Evolutionary conservation across 139 green algal genomes (phyloP).

Genomic region (Mesotaenium endlicherianum): DNA sequence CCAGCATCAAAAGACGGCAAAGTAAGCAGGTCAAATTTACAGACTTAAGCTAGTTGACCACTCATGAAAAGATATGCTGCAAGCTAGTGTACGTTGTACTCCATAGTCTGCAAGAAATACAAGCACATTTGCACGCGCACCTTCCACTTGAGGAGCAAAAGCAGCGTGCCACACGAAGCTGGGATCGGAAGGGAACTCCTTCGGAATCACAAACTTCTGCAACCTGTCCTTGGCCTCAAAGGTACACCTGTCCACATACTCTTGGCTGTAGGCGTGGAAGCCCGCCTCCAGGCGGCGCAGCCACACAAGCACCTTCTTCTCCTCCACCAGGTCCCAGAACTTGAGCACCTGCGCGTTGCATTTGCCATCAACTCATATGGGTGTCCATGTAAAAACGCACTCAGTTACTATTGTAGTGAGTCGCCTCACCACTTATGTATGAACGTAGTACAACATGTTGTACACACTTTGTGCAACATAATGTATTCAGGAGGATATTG

Average conservation of each 20-base stretch:
- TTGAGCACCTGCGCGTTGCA: constrained; percentile 19
- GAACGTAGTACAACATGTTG: background rate
- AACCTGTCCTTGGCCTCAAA: background rate
- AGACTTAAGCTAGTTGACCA: background rate
- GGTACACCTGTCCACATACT: background rate
- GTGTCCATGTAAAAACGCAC: background rate
- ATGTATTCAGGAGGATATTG: background rate
- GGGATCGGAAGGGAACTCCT: background rate
- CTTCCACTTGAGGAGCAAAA: background rate
- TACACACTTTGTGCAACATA: background rate
- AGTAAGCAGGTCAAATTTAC: background rate
- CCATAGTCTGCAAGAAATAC: background rate
- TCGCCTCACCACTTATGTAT: background rate
- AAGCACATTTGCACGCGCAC: background rate
- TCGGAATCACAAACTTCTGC: background rate
- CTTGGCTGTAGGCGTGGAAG: constrained; percentile 4
- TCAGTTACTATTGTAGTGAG: background rate
- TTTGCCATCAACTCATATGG: background rate
- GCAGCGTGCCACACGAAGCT: background rate
- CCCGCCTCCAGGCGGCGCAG: constrained; percentile 11
- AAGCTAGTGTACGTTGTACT: constrained; percentile 7
- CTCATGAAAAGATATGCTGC: background rate
- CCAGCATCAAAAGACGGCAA: background rate
- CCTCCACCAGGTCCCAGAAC: constrained; percentile 32
- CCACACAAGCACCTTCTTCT: background rate